These are phyloP conservation scores for Pulchroboletus neoregius DNA, from an alignment of 1,284 basidiomycete species.

Conservation along the genomic window DNA sequence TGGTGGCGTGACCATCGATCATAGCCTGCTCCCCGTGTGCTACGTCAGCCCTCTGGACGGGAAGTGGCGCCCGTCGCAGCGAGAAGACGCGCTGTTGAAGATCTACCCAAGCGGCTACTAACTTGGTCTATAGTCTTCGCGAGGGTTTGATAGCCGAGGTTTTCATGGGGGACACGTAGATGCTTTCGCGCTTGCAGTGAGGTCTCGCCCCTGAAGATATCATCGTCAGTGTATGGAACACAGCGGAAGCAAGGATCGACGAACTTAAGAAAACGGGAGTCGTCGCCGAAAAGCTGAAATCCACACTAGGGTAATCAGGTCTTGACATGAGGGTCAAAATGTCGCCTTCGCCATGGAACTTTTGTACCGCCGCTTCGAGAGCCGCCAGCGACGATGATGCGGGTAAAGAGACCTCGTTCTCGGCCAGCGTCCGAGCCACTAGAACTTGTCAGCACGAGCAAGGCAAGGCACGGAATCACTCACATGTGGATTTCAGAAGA, in stretches of 20 bases:
- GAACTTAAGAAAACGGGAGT: no score
- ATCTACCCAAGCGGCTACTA: not conserved
- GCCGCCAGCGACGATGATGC: no score
- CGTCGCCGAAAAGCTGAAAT: no score
- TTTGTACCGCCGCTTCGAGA: no score
- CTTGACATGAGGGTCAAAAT: conserved; percentile 4
- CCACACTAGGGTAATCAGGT: not conserved
- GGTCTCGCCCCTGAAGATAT: conserved; percentile 4
- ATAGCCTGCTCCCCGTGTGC: no score
- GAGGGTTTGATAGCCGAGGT: conserved; percentile 14
- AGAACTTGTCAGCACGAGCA: not conserved
- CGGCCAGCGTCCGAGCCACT: no score
- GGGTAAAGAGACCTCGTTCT: no score
- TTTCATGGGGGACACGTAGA: conserved; percentile 10
- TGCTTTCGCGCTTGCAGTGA: not conserved
- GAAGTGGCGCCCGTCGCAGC: not conserved
- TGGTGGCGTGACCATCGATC: not conserved
- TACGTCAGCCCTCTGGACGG: not conserved
- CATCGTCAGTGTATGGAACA: conserved; percentile 2
- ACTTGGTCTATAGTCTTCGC: conserved; percentile 18
- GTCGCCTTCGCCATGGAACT: no score
- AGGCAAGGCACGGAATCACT: not conserved
- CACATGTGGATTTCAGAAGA: not conserved
- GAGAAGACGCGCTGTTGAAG: not conserved
- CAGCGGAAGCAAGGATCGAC: not conserved